Conservation (phyloP, 2,329 filamentous ascomycete species). For the Emmonsiellopsis sp. region DNA sequence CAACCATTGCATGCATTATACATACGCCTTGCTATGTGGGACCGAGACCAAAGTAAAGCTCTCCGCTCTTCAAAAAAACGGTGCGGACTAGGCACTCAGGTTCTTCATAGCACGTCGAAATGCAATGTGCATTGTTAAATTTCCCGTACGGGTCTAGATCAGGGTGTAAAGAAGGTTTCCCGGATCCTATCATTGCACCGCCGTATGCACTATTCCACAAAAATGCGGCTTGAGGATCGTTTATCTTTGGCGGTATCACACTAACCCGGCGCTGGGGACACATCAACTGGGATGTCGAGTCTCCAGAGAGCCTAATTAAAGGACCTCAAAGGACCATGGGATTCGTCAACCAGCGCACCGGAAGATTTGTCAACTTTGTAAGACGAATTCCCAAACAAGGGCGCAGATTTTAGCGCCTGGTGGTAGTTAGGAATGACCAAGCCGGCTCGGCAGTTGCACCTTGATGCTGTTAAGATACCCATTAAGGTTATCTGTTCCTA, state of each 20-base stretch:
- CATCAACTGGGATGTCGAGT: not conserved
- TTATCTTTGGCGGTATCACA: not conserved
- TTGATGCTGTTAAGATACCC: not conserved
- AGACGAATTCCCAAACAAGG: not conserved
- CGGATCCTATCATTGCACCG: not conserved
- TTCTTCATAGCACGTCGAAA: constrained; percentile 1
- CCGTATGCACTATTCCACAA: not conserved
- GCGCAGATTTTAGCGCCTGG: not conserved
- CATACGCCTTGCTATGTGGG: constrained; percentile 4
- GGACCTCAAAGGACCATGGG: not conserved
- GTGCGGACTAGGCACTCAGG: not conserved
- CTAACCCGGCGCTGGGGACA: not conserved
- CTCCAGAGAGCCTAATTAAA: not conserved
- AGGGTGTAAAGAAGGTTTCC: not conserved
- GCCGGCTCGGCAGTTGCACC: not conserved
- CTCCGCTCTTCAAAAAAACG: not conserved
- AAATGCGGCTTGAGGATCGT: not conserved
- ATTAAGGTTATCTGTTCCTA: not conserved
- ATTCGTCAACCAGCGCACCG: not conserved
- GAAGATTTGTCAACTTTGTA: not conserved
- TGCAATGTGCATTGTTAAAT: not conserved
- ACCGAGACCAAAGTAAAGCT: not conserved
- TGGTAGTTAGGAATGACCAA: not conserved
- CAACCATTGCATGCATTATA: constrained; percentile 3
- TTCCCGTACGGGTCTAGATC: not conserved